These are phyloP conservation scores for Cercophora newfieldiana DNA, from an alignment of 495 filamentous ascomycete species.

Conservation along the genomic window DNA sequence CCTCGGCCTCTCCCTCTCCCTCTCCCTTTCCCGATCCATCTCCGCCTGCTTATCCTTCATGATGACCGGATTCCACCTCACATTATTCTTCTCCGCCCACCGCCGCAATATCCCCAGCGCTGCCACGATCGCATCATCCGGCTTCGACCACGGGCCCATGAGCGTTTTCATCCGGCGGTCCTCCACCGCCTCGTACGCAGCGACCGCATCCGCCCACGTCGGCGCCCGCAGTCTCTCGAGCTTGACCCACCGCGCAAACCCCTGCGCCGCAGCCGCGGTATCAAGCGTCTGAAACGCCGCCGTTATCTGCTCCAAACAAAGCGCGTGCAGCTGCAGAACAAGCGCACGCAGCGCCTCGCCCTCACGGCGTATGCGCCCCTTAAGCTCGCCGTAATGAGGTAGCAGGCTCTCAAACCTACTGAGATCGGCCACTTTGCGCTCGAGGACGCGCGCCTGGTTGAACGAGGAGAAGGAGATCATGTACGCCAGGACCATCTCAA, in stretches of 20 bases:
- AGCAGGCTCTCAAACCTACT: conserved; percentile 31
- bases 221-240: conserved; percentile 19
- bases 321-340: conserved; percentile 35
- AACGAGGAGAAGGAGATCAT: conserved; percentile 39
- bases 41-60: conserved; percentile 17
- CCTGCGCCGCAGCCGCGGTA: conserved; percentile 9
- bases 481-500: conserved; percentile 46
- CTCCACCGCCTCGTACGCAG: conserved; percentile 21
- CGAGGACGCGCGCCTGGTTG: conserved; percentile 29
- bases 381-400: conserved; percentile 37
- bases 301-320: conserved; percentile 40
- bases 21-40: conserved; percentile 14
- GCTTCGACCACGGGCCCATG: conserved; percentile 40
- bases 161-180: conserved; percentile 27
- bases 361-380: conserved; percentile 17
- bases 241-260: conserved; percentile 23
- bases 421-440: conserved; percentile 26
- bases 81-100: conserved; percentile 35
- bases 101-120: conserved; percentile 29
- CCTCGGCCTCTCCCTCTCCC: conserved; percentile 12
- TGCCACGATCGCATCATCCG: conserved; percentile 32
- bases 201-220: conserved; percentile 31
- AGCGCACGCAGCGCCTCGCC: conserved; percentile 33
- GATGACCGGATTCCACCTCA: conserved; percentile 32
- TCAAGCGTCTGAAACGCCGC: conserved; percentile 30